Evolutionary conservation across 1,284 basidiomycete species (phyloP).

Genomic region (Tilletia setariae): DNA sequence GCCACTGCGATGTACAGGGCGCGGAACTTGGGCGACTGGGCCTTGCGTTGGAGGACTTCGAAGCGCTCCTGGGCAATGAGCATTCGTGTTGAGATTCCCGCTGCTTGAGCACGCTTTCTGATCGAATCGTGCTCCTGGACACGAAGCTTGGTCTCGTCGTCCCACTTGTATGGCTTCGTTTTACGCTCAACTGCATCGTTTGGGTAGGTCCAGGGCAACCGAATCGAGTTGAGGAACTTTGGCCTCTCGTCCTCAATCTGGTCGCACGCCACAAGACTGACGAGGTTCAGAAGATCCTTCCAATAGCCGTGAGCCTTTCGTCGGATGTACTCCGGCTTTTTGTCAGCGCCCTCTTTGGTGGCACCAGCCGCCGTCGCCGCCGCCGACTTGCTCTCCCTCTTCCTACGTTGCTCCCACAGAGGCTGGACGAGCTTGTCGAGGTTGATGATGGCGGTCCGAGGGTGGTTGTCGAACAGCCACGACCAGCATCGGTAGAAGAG

Average conservation of each 20-base stretch:
- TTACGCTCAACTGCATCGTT: constrained; percentile 8
- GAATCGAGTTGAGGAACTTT: not conserved
- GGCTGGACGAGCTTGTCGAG: constrained; percentile 61
- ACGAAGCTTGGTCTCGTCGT: not conserved
- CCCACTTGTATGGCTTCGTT: constrained; percentile 17
- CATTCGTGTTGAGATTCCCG: constrained; percentile 21
- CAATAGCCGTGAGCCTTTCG: constrained; percentile 63
- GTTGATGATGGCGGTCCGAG: constrained; percentile 65
- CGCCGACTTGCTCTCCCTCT: not conserved
- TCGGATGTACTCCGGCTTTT: constrained; percentile 30
- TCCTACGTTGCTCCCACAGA: constrained; percentile 56
- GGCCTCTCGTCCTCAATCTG: constrained; percentile 55
- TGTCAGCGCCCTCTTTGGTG: constrained; percentile 27
- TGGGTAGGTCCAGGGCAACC: not conserved
- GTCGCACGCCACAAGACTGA: constrained; percentile 61
- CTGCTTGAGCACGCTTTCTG: not conserved
- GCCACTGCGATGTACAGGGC: constrained; percentile 66
- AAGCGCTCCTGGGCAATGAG: constrained; percentile 37
- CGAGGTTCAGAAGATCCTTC: constrained; percentile 68
- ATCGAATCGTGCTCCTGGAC: not conserved
- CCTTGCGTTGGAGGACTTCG: constrained; percentile 56
- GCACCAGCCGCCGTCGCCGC: too few relatives aligned
- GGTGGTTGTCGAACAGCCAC: constrained; percentile 66
- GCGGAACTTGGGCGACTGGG: constrained; percentile 59
- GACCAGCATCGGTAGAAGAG: constrained; percentile 65